Base-by-base conservation (phyloP, 2,329 filamentous ascomycete species). In the Phaeosphaeriaceae sp. region DNA sequence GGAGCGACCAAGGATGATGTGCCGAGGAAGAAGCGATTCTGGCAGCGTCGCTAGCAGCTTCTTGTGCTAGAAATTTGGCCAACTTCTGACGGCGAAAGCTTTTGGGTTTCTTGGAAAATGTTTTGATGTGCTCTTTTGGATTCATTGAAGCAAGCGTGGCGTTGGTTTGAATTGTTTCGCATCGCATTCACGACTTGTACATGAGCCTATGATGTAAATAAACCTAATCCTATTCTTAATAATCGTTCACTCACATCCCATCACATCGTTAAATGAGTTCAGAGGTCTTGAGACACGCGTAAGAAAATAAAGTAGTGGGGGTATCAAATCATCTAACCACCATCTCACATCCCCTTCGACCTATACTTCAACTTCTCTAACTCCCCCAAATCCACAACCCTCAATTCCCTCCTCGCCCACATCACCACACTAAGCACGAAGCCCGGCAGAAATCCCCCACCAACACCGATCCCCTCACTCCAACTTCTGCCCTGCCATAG, bases 321-420 rank as follows among this genome's bases (percentile, higher is more conserved):
- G 49, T 51, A 51, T 51, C 49, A 41, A 21, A 13, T 10, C n/a
- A 13, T 40, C 49, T 45, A 51, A 45, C 21, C 25, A 17, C 21
- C 27, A 20, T 17, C 6, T 41, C 31, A 50, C 17, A 22, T 40
- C 11, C 22, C 20, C 20, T 50, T 51, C 10, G 44, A 33, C 19
- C 76, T 63, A 90, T 44, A 88, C 41, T 61, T 63, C 69, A 91
- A 79, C 53, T 77, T 80, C 49, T 83, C 80, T 66, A 93, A 76
- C 69, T 90, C 89, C 61, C 81, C 88, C 5, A 91, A 85, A 77
- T 93, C 89, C 9, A 93, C 85, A 48, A 87, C 83, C 3, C 84
- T 83, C 84, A 93, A 88, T 69, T 90, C 82, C 51, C 85, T 77
- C 76, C 92, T 88, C 27, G 86, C 86, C 48, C 85, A 75, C 56